Evolutionary conservation across 495 filamentous ascomycete species (phyloP), one percentile per base, ranked within the genome.

Genomic region (Penicillium cinerascens): DNA sequence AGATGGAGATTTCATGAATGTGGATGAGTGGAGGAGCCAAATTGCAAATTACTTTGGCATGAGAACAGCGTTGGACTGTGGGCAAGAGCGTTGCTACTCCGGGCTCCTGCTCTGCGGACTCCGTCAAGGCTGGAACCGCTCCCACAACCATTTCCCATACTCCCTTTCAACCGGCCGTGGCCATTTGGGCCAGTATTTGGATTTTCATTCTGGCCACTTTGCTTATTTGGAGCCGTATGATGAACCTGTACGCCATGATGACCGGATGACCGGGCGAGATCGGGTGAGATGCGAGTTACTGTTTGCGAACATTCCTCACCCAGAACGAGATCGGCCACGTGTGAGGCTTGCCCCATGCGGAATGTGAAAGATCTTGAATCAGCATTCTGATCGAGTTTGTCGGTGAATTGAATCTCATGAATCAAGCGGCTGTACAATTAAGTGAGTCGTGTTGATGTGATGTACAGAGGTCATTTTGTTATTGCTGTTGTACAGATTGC

Each of bases 301-400:
- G 56, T 43, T 55, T 59, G 47, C 56, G 52, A 52, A 5, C 11
- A 50, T 35, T 18, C 22, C 45, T 21, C 42, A 11, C 21, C 21
- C 29, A 8, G 16, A 45, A 22, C 29, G 35, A 51, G 55, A 47
- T 44, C 29, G 16, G 37, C 44, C 56, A 54, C 52, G 47, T 48
- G 51, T 44, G 21, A 29, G 33, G 16, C 23, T 15, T 29, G 25
- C 20, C 15, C 21, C n/a, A 33, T 20, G 23, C 39, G 47, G 47
- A 56, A 56, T 50, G 47, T 43, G 41, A 49, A 13, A 10, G 36
- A 43, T 39, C 37, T 39, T 39, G 37, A 39, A 17, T 16, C n/a
- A 9, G 11, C 3, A 13, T 33, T 33, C 29, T 10, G 29, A 33
- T 33, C 10, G 29, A 33, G 11, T 2, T 29, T 33, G 10, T 33